Base-by-base conservation (phyloP, 2,329 filamentous ascomycete species). In the Alternaria gansuensis region DNA sequence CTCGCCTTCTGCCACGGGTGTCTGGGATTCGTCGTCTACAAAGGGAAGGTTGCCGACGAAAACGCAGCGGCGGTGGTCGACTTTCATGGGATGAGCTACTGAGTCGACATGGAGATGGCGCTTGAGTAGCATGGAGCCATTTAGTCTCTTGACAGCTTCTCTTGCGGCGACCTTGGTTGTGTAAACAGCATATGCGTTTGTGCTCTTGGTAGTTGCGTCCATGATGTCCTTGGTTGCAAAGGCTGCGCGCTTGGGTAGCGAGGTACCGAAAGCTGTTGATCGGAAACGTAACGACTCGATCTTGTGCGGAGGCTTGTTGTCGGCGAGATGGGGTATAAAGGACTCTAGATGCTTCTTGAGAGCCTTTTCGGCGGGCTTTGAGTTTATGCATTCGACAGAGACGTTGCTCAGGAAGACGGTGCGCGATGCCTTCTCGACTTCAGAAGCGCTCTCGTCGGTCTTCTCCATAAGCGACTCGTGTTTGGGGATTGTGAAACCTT, bases 1-100 rank as follows among this genome's bases (percentile, higher is more conserved):
- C 71, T 88, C 85, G 50, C 86, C 88, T 39, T 87, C 87, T 33
- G 88, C 84, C 49, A 80, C 79, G 43, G 83, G 85, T 23, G 90
- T 79, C 50, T 90, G 83, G 37, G 86, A 90, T 79, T 97, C 93
- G 66, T 97, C 92, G 71, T 97, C 94, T 14, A 99, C 92, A 71
- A 99, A 99, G 49, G 92, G 93, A 1, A 99, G 85, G 74, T 99
- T 99, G 45, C 95, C 95, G 26, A 99, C 91, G 73, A 99, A 99
- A 14, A 99, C 89, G 77, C 95, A 99, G 54, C 93, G 90, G 59
- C 90, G 88, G 77, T 97, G 88, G 74, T 96, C 94, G 17, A 89
- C 87, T 39, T 89, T 86, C 13, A 90, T 84, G 0, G 95, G 95
- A 78, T 97, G 93, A 0, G 93, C 92, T 33, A 99, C 89, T 66